These are phyloP conservation scores for Exophiala mesophila DNA, from an alignment of 2,329 filamentous ascomycete genomes.

Conservation along the genomic window DNA sequence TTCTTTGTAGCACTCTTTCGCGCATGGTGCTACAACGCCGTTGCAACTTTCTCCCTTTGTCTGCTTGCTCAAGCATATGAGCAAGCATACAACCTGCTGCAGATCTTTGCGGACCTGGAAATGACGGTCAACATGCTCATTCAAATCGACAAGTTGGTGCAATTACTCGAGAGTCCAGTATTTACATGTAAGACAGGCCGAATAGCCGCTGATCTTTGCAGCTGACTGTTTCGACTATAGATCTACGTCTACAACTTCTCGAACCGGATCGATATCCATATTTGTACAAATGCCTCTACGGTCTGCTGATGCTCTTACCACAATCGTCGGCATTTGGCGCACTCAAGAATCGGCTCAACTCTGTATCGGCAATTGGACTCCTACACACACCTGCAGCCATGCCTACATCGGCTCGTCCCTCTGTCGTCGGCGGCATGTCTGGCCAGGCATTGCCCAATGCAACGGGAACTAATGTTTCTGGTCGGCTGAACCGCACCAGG, in stretches of 20 bases:
- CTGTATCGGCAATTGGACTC: slow-evolving; percentile 94
- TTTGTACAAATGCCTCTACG: slow-evolving; percentile 96
- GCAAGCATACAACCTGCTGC: slow-evolving; percentile 90
- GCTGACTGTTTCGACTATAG: slow-evolving; percentile 41
- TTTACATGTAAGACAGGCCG: slow-evolving; percentile 71
- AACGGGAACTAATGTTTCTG: slow-evolving; percentile 6
- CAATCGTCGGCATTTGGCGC: slow-evolving; percentile 97
- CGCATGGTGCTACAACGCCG: slow-evolving; percentile 97
- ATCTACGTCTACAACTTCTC: slow-evolving; percentile 87
- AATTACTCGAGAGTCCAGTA: slow-evolving; percentile 91
- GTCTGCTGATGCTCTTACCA: slow-evolving; percentile 93
- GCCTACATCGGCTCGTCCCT: slow-evolving; percentile 26
- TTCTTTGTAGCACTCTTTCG: slow-evolving; percentile 93
- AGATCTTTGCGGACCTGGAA: slow-evolving; percentile 94
- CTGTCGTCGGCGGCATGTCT: slow-evolving; percentile 20
- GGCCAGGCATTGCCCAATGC: slow-evolving; percentile 7
- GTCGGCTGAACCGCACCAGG: slow-evolving; percentile 18
- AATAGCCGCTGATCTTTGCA: slow-evolving; percentile 16
- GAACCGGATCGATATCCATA: slow-evolving; percentile 94
- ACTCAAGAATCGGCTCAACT: slow-evolving; percentile 92
- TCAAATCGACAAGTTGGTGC: slow-evolving; percentile 96
- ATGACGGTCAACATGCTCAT: slow-evolving; percentile 99
- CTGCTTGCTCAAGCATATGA: slow-evolving; percentile 95
- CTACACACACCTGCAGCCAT: slow-evolving; percentile 66
- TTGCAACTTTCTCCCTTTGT: slow-evolving; percentile 94